phyloP scores from a whole-genome alignment of 2,329 filamentous ascomycete genomes.

The Lachnellula subtilissima region DNA sequence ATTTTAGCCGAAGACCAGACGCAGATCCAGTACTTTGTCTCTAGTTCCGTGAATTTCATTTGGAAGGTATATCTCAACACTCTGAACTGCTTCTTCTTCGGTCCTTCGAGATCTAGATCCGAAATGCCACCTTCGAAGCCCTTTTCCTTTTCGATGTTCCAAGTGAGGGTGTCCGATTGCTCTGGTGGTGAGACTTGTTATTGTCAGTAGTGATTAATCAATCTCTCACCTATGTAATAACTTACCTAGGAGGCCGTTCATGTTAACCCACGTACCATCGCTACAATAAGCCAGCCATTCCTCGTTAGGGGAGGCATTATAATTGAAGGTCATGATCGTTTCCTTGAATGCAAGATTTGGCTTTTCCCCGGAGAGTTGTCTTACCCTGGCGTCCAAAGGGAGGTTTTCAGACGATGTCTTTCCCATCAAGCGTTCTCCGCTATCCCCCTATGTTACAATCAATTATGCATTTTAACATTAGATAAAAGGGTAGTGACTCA shows the following conservation, averaged over 20 bases:
- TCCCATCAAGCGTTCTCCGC: neutral
- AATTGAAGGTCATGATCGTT: conserved; percentile 7
- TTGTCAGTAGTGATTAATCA: neutral
- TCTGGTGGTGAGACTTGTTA: conserved; percentile 1
- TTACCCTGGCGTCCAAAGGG: neutral
- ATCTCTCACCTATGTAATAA: neutral
- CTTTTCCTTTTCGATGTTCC: neutral
- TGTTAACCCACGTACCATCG: neutral
- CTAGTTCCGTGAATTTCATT: conserved; percentile 1
- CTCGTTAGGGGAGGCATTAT: conserved; percentile 1
- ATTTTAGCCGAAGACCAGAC: conserved; percentile 4
- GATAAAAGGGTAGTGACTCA: neutral
- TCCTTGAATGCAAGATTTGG: neutral
- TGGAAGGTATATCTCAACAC: conserved; percentile 2
- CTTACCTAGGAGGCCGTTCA: neutral
- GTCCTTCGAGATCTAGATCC: neutral
- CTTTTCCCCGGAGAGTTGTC: neutral
- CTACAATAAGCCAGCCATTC: neutral
- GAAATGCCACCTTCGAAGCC: neutral
- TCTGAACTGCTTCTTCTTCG: neutral
- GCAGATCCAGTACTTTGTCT: conserved; percentile 3
- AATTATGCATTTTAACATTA: neutral
- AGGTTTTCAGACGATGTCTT: neutral
- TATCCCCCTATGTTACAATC: neutral
- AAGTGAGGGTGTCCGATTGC: conserved; percentile 1